Conservation (phyloP, 2,329 filamentous ascomycete species). For the Pseudophaeomoniella oleicola region DNA sequence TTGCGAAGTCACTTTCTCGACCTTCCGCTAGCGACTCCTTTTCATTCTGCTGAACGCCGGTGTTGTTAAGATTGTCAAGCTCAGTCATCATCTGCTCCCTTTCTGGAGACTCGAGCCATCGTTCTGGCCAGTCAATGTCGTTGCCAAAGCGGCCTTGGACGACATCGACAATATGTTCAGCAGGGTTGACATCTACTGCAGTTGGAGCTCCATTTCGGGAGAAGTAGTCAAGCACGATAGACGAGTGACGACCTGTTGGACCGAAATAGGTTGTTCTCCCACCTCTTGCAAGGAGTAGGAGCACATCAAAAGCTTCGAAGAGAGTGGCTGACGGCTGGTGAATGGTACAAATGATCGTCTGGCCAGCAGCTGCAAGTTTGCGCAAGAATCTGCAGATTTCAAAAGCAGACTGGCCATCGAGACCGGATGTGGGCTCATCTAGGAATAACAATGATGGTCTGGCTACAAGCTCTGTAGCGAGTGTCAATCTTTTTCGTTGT, state of each 20-base stretch:
- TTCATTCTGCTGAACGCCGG: too few species aligned
- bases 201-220: conserved; percentile 44
- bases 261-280: conserved; percentile 65
- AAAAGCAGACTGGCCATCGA: conserved; percentile 62
- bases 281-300: conserved; percentile 56
- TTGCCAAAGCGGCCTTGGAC: conserved; percentile 62
- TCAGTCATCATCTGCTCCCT: too few species aligned
- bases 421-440: conserved; percentile 70
- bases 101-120: too few species aligned
- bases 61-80: too few species aligned
- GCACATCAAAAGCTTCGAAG: conserved; percentile 67
- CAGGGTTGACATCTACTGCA: conserved; percentile 60
- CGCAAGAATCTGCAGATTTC: conserved; percentile 65
- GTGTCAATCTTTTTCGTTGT: conserved; percentile 61
- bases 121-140: too few species aligned
- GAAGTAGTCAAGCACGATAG: conserved; percentile 48
- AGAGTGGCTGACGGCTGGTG: conserved; percentile 73
- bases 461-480: conserved; percentile 70
- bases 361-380: conserved; percentile 38
- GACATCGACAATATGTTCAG: conserved; percentile 65
- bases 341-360: conserved; percentile 68
- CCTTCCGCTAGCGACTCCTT: too few species aligned
- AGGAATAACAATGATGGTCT: conserved; percentile 68
- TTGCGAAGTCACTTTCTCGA: too few species aligned
- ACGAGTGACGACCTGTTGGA: conserved; percentile 31